phyloP scores from a whole-genome alignment of 2,329 filamentous ascomycete species.

The Biscogniauxia mediterranea region DNA sequence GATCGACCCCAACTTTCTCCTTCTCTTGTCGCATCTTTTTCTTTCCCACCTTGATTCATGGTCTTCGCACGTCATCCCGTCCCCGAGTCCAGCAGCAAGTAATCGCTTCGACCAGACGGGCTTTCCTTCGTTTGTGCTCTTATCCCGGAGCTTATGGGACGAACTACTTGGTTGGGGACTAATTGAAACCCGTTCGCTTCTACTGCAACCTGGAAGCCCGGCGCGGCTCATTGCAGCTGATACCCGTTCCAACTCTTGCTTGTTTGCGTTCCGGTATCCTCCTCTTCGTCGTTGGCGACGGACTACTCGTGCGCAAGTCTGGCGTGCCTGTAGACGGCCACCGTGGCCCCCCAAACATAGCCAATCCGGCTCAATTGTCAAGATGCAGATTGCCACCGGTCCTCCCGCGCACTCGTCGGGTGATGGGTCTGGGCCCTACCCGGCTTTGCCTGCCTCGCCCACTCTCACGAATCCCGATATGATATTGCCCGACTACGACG shows the following conservation, averaged over 20 bases:
- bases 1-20: neutral
- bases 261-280: constrained; percentile 4
- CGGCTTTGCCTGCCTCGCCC: constrained; percentile 66
- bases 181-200: constrained; percentile 10
- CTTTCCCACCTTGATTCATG: neutral
- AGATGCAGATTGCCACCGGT: constrained; percentile 28
- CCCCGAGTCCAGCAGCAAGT: neutral
- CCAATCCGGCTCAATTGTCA: constrained; percentile 9
- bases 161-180: constrained; percentile 4
- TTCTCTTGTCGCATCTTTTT: neutral
- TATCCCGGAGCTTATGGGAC: neutral
- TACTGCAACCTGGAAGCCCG: constrained; percentile 5
- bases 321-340: constrained; percentile 3
- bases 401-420: constrained; percentile 21
- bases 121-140: neutral
- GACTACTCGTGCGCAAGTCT: neutral
- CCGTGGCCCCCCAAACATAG: constrained; percentile 10
- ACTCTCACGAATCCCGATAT: constrained; percentile 92
- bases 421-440: constrained; percentile 36
- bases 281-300: neutral
- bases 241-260: neutral
- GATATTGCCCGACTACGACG: constrained; percentile 78
- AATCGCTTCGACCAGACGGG: neutral
- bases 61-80: neutral
- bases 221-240: constrained; percentile 21